Conservation (phyloP, 768 basidiomycete genomes). For the Collybiopsis confluens region DNA sequence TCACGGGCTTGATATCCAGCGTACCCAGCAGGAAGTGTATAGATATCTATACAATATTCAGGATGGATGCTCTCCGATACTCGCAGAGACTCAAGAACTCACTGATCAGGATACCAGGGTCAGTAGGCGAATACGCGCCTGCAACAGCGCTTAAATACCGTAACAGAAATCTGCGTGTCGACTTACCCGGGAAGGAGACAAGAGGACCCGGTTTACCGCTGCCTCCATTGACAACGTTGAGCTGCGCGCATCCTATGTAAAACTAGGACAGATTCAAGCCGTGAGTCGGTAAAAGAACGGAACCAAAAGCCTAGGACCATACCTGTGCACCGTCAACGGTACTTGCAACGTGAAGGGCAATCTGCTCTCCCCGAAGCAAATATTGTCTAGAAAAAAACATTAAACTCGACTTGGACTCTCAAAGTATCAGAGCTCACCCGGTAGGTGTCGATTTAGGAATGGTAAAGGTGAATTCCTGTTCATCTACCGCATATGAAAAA, state of each 20-base stretch:
- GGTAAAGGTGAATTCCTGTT: constrained; percentile 27
- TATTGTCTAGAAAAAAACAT: constrained; percentile 17
- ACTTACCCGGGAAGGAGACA: constrained; percentile 33
- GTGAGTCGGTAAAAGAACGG: neutral
- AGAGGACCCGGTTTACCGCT: constrained; percentile 25
- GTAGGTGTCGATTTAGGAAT: constrained; percentile 29
- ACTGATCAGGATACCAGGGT: constrained; percentile 32
- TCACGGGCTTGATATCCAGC: constrained; percentile 29
- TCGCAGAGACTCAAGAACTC: constrained; percentile 7
- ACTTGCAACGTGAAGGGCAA: constrained; percentile 28
- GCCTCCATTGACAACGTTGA: constrained; percentile 30
- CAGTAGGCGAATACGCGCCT: constrained; percentile 27
- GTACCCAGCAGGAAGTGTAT: constrained; percentile 23
- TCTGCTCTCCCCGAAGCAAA: constrained; percentile 30
- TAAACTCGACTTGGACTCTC: neutral
- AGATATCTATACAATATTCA: constrained; percentile 19
- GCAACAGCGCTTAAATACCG: neutral
- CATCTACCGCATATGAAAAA: too few relatives aligned
- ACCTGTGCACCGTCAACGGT: constrained; percentile 27
- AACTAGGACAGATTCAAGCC: constrained; percentile 18
- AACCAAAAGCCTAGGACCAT: neutral
- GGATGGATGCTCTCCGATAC: neutral
- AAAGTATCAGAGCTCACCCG: constrained; percentile 19
- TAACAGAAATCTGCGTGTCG: too few relatives aligned
- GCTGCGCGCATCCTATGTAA: constrained; percentile 33